Conservation (phyloP, 306 rosid species). For the Boehmeria nivea region DNA sequence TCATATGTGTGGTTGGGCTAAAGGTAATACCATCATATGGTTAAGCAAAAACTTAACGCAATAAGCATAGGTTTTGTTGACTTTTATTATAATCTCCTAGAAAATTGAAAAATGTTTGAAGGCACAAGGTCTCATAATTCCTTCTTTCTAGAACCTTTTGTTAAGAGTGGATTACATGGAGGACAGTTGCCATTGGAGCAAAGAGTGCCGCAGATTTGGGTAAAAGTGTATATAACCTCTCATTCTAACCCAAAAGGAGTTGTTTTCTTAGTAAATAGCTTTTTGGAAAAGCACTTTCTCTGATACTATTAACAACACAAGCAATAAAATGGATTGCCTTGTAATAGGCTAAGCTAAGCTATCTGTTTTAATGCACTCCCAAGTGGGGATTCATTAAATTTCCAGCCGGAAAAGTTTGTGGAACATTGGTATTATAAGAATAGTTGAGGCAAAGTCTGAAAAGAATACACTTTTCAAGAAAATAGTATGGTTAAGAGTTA, state of each 20-base stretch:
- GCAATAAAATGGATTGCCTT: no score
- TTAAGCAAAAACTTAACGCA: constrained; percentile 1
- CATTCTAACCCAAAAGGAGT: background rate
- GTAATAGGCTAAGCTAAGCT: no score
- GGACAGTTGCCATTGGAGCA: background rate
- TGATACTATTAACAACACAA: no score
- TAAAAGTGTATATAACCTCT: no score
- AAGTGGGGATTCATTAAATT: background rate
- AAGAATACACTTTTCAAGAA: no score
- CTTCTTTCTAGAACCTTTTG: background rate
- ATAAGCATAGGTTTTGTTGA: background rate
- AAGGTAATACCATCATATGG: background rate
- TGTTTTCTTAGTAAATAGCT: background rate
- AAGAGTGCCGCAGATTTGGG: background rate
- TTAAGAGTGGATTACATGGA: background rate
- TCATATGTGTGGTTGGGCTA: background rate
- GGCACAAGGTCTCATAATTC: background rate
- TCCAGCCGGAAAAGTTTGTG: background rate
- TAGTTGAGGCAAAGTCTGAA: no score
- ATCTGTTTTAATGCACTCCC: no score
- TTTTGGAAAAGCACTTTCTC: background rate
- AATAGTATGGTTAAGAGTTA: no score
- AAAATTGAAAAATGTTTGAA: background rate
- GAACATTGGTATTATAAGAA: no score
- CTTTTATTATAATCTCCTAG: background rate